phyloP scores from a whole-genome alignment of 2,329 filamentous ascomycete species.

The Fonsecaea pugnacius region DNA sequence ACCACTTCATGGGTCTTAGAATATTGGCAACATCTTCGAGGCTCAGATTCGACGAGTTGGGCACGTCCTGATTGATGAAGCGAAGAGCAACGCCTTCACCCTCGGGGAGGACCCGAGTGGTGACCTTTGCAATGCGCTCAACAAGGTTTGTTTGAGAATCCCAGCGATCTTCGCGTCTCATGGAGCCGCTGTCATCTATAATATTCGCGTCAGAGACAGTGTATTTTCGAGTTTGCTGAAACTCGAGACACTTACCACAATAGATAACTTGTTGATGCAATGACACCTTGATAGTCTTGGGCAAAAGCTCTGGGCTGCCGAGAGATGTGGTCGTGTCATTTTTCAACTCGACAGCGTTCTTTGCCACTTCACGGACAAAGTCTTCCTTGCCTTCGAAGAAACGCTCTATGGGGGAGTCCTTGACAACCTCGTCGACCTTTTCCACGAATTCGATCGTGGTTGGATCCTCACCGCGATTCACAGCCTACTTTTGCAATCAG shows the following conservation, averaged over 20 bases:
- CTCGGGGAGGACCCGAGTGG: not conserved
- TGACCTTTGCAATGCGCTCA: not conserved
- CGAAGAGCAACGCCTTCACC: constrained; percentile 3
- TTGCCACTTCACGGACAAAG: not conserved
- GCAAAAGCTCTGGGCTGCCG: not conserved
- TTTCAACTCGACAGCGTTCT: not conserved
- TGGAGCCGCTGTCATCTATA: not conserved
- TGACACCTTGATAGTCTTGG: not conserved
- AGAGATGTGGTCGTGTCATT: not conserved
- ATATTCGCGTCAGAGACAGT: not conserved
- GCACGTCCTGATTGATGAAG: not conserved
- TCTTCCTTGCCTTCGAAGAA: constrained; percentile 4
- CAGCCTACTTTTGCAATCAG: too few relatives aligned
- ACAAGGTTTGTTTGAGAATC: not conserved
- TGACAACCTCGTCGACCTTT: too few relatives aligned
- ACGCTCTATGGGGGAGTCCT: not conserved
- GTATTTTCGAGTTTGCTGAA: too few relatives aligned
- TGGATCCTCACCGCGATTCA: too few relatives aligned
- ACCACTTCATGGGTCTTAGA: not conserved
- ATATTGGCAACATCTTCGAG: not conserved
- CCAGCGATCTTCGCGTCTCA: not conserved
- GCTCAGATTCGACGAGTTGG: not conserved
- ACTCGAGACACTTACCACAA: not conserved
- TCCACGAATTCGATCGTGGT: too few relatives aligned
- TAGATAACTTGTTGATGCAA: constrained; percentile 1